Base-by-base conservation (phyloP, 805 yeast genomes). In the Candida loeiensis region DNA sequence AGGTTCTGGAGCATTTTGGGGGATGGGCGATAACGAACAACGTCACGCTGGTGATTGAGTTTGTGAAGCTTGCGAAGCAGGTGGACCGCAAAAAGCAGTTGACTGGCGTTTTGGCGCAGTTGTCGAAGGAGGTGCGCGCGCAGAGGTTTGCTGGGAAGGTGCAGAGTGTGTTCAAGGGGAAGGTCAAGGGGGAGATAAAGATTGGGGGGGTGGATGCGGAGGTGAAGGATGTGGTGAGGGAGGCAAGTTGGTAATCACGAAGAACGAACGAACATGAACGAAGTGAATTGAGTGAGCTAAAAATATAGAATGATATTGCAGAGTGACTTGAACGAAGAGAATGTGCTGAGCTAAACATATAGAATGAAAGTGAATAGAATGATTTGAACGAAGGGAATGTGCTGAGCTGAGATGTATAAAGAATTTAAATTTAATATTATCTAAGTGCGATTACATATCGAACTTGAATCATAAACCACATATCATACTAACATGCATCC, bases 11-110 rank as follows among this genome's bases (percentile, higher is more conserved):
- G 26, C 18, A 37, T 14, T 24, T 37, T 14, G 34, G 6, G 2
- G 20, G 27, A 2, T 42, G 54, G 48, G 53, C 55, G 13, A 26
- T 53, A 15, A 54, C 47, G 37, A 45, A 51, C 17, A 52, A 46
- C 31, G 36, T 56, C 28, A 29, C 42, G 11, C 45, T 26, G 15
- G 13, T 47, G 24, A 39, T 22, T 14, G 53, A 45, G 40, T 37
- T 45, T 24, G 37, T 40, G 19, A 43, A 31, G 29, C 32, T 37
- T n/a, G 37, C 25, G 13, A 30, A 34, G 12, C 17, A 24, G 22
- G 24, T 46, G n/a, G 33, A 39, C 24, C 45, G 46, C 27, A 45
- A 48, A 6, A 36, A 36, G 33, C 27, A 15, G 2, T 26, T 36
- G 20, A 9, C 14, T 3, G 24, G 15, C 15, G 15, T 8, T 4